These are phyloP conservation scores for Xylaria sp. DNA, from an alignment of 2,329 filamentous ascomycete genomes.

Conservation along the genomic window DNA sequence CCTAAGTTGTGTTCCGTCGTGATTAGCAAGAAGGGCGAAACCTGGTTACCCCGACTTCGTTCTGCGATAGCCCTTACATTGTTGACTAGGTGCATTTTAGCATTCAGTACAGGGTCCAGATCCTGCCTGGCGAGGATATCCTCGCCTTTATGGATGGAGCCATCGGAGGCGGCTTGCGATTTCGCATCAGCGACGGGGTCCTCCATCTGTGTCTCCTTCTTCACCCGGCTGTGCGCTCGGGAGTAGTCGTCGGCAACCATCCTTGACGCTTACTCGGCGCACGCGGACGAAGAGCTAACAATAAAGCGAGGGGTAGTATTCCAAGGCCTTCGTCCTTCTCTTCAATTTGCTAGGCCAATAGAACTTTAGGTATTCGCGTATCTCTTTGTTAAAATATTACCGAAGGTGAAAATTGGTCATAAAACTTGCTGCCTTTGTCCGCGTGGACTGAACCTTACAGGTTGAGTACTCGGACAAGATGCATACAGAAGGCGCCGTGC, in stretches of 20 bases:
- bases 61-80: conserved; percentile 59
- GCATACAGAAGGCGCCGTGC: conserved; percentile 2
- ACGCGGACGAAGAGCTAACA: not conserved
- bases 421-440: not conserved
- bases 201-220: conserved; percentile 6
- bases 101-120: conserved; percentile 69
- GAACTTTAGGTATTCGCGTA: not conserved
- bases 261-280: not conserved
- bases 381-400: not conserved
- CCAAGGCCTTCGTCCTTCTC: not conserved
- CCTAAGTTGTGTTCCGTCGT: conserved; percentile 38
- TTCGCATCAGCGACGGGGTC: conserved; percentile 2
- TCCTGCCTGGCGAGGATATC: conserved; percentile 69
- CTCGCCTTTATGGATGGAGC: conserved; percentile 43
- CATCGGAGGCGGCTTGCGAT: conserved; percentile 14
- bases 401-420: not conserved
- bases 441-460: not conserved
- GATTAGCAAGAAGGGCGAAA: conserved; percentile 7
- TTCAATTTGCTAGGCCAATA: not conserved
- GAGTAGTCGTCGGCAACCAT: conserved; percentile 14
- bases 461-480: not conserved
- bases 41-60: no score
- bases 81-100: conserved; percentile 77
- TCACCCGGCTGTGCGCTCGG: not conserved
- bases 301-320: not conserved